Evolutionary conservation across 768 basidiomycete species (phyloP).

Genomic region (Boletus subcaerulescens): DNA sequence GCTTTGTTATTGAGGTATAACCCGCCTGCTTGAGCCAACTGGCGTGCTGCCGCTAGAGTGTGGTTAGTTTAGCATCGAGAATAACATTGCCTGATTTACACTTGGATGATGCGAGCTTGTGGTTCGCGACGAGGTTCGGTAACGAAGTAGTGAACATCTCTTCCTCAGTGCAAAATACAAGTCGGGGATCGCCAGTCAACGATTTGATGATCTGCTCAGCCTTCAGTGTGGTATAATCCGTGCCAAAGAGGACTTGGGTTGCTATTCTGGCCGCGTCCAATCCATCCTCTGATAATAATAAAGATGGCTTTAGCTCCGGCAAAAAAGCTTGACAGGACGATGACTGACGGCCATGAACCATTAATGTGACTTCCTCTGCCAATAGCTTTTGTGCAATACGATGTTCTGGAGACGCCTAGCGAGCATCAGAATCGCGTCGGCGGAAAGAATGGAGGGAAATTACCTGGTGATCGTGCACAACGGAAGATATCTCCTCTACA

Average conservation of each 20-base stretch:
- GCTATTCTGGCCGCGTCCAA: conserved; percentile 42
- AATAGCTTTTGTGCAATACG: conserved; percentile 50
- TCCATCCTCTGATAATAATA: conserved; percentile 33
- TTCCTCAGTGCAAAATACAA: conserved; percentile 47
- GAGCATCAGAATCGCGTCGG: neutral
- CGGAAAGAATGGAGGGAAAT: neutral
- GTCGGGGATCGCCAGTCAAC: conserved; percentile 62
- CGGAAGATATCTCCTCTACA: conserved; percentile 48
- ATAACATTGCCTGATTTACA: conserved; percentile 41
- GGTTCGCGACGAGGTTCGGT: conserved; percentile 56
- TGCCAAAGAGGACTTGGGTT: conserved; percentile 45
- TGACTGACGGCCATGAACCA: conserved; percentile 55
- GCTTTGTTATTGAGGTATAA: conserved; percentile 68
- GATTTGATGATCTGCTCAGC: conserved; percentile 58
- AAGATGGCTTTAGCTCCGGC: conserved; percentile 1
- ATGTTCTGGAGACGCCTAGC: conserved; percentile 31
- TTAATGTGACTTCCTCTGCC: conserved; percentile 56
- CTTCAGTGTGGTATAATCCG: conserved; percentile 40
- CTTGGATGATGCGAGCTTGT: conserved; percentile 59
- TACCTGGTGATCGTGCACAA: conserved; percentile 62
- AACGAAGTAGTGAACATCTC: conserved; percentile 56
- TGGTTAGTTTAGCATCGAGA: conserved; percentile 5
- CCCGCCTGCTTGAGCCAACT: conserved; percentile 61
- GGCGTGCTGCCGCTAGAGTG: conserved; percentile 57
- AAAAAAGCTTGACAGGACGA: neutral